These are phyloP conservation scores for Calendula officinalis DNA, from an alignment of 129 eudicot species.

Conservation along the genomic window DNA sequence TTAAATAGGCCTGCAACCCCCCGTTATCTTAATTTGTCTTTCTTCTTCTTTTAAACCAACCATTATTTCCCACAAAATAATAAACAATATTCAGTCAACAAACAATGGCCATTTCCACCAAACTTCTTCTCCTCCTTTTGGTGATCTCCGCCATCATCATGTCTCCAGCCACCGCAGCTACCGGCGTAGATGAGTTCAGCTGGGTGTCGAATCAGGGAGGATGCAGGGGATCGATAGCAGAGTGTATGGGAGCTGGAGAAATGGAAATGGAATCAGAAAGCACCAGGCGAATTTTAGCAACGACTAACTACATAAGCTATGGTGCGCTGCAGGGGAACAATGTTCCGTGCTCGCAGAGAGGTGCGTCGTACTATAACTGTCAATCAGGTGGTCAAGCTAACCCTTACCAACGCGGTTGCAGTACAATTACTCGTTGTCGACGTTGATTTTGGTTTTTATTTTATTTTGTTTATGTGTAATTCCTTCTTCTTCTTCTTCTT, in stretches of 20 bases:
- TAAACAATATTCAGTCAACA: not conserved
- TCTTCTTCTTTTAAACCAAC: constrained; percentile 7
- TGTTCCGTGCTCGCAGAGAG: constrained; percentile 80
- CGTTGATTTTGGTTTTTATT: constrained; percentile 29
- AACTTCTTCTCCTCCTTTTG: constrained; percentile 20
- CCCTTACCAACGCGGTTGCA: constrained; percentile 80
- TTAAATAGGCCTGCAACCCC: constrained; percentile 27
- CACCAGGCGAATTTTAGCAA: constrained; percentile 64
- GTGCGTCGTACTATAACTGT: constrained; percentile 87
- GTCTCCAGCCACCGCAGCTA: constrained; percentile 19
- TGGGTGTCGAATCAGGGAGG: constrained; percentile 44
- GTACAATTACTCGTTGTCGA: constrained; percentile 65
- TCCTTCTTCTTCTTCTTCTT: too few species aligned
- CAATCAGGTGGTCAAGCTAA: constrained; percentile 71
- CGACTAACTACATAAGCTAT: constrained; percentile 64
- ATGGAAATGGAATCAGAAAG: constrained; percentile 68
- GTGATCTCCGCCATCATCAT: constrained; percentile 22
- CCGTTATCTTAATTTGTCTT: not conserved
- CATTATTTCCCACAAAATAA: constrained; percentile 7
- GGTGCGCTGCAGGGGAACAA: constrained; percentile 65
- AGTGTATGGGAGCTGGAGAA: constrained; percentile 67
- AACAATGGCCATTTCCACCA: constrained; percentile 36
- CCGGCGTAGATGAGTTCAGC: constrained; percentile 34
- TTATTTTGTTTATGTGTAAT: not conserved
- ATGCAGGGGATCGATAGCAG: constrained; percentile 73